phyloP scores from a whole-genome alignment of 306 rosid genomes.

The Acacia acuminata region DNA sequence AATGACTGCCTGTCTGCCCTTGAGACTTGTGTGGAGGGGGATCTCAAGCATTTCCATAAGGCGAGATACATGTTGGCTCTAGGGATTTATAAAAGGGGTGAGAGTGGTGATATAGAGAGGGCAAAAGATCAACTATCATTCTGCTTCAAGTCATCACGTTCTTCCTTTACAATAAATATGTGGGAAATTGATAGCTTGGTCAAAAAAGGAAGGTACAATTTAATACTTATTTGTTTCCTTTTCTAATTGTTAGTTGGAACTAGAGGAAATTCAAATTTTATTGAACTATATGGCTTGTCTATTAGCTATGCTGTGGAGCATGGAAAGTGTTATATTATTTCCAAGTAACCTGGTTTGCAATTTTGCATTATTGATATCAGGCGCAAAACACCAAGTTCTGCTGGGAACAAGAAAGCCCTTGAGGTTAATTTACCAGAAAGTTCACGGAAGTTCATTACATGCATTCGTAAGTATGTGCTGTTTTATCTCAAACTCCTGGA shows the following conservation, averaged over 20 bases:
- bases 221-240: constrained; percentile 19
- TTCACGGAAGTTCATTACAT: constrained; percentile 94
- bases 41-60: constrained; percentile 96
- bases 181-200: constrained; percentile 98
- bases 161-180: constrained; percentile 96
- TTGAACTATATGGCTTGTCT: constrained; percentile 8
- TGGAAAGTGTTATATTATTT: constrained; percentile 23
- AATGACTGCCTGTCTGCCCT: constrained; percentile 88
- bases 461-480: constrained; percentile 85
- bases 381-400: constrained; percentile 84
- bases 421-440: constrained; percentile 97
- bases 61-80: constrained; percentile 97
- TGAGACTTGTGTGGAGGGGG: constrained; percentile 95
- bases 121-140: constrained; percentile 95
- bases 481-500: constrained; percentile 91
- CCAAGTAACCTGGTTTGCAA: constrained; percentile 34
- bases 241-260: constrained; percentile 24
- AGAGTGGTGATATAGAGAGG: constrained; percentile 70
- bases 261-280: constrained; percentile 3
- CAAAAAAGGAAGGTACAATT: constrained; percentile 85
- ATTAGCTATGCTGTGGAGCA: constrained; percentile 18
- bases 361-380: constrained; percentile 49
- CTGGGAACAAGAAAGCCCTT: constrained; percentile 73
- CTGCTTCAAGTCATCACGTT: constrained; percentile 97
- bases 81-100: constrained; percentile 79